Base-by-base conservation (phyloP, 345 rosid species). In the Zanthoxylum bungeanum region DNA sequence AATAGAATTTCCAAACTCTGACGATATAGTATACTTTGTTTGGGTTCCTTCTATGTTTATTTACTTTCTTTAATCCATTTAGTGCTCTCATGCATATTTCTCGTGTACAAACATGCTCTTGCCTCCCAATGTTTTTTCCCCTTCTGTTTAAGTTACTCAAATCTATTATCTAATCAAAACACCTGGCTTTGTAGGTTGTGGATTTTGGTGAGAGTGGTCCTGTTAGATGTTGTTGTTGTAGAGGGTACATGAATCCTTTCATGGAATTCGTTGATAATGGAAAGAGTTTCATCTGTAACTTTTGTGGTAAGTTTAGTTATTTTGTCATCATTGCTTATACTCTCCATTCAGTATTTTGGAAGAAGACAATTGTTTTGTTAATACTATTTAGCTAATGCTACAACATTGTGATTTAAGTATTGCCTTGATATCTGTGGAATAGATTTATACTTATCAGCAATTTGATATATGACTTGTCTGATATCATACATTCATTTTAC, bases 171-270 rank as follows among this genome's bases (percentile, higher is more conserved):
- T 16, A 57, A n/a, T 51, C 24, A 51, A 51, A 6, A 12, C 27
- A 25, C 4, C 33, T 55, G 28, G 30, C 33, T 55, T 53, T 74
- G 27, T 40, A 79, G 82, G 66, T 79, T 17, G 74, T 79, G 47
- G 79, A 79, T 75, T 79, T 79, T 67, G 82, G 79, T 56, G 82
- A 79, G 19, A 51, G 76, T 49, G 79, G 82, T 44, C 79, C 77
- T 12, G 76, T 79, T 63, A 75, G 82, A 17, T 79, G 82, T 58
- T 71, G 74, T 56, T 78, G 82, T 63, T 79, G 82, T 68, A 79
- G 75, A 72, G 82, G 76, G 52, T 79, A 79, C 33, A 72, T 75
- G 36, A 79, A 79, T 71, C 82, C 79, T 56, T 75, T 75, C 57
- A 75, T 79, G 76, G 76, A 75, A 60, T 79, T 79, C 58, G 51